Evolutionary conservation across 345 rosid species (phyloP), one percentile per base, ranked within the genome.

Genomic region (Aquilaria malaccensis): DNA sequence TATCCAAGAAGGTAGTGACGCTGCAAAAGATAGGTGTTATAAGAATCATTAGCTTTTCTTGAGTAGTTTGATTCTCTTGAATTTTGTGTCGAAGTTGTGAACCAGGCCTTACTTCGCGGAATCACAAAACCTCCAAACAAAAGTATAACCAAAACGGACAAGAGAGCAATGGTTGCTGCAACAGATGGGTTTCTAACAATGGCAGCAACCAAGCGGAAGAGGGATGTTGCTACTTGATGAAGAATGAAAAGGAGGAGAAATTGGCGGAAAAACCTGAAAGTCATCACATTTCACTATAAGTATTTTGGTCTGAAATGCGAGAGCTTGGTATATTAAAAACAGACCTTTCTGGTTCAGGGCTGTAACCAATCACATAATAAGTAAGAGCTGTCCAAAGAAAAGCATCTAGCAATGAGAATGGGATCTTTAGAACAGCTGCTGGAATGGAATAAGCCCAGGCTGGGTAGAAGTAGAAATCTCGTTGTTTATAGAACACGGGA

Each of bases 391-490:
- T 77, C 85, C 88, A 80, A 11, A 78, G 45, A 51, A 76, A 53
- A 10, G 78, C 60, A 55, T 83, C 88, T 4, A 74, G 13, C n/a
- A 83, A 55, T 9, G 88, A 83, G 57, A 78, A 52, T 3, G 88
- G 83, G 41, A 83, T 52, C 72, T 80, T 83, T 33, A 83, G 48
- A 50, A 83, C 15, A 22, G 59, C 60, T 7, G 81, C 58, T 0
- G 88, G 83, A 58, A 80, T 68, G 11, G 81, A 52, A 60, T 66
- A 76, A 64, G 76, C 66, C 88, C 85, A 83, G 30, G 85, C 78
- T 33, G 85, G 83, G 52, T 80, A 83, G 46, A 83, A 76, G 75
- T 69, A 56, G 41, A 56, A 66, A 46, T 83, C 83, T 55, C 80
- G 70, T 62, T 80, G 85, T 69, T 76, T 78, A 66, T 76, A 72